Percentiles rank a stretch among this genome's conserved stretches.
These are phyloP conservation scores for Austroboletus rostrupii DNA, from an alignment of 1,284 basidiomycete species.

Conservation along the genomic window DNA sequence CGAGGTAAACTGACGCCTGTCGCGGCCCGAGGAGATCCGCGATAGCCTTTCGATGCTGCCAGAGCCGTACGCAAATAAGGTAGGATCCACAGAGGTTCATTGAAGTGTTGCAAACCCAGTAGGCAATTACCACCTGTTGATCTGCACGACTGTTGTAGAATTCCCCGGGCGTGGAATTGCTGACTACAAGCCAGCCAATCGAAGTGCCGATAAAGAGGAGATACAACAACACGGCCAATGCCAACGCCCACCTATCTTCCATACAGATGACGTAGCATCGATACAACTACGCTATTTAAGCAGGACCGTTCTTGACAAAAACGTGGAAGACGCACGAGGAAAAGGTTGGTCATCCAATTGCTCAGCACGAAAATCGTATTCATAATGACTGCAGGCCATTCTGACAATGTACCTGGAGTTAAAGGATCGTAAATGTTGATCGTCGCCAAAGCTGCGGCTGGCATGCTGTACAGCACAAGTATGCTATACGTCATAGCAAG, in stretches of 20 bases:
- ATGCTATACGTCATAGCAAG: slow-evolving; percentile 21
- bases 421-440: slow-evolving; percentile 15
- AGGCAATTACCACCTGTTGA: slow-evolving; percentile 12
- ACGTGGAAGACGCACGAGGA: slow-evolving; percentile 9
- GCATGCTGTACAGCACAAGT: slow-evolving; percentile 12
- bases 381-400: slow-evolving; percentile 15
- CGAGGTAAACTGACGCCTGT: slow-evolving; percentile 17
- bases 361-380: slow-evolving; percentile 19
- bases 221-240: slow-evolving; percentile 11
- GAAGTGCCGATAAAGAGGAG: slow-evolving; percentile 15
- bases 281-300: background rate
- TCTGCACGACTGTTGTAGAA: slow-evolving; percentile 10
- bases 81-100: slow-evolving; percentile 15
- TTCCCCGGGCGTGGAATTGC: background rate
- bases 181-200: slow-evolving; percentile 12
- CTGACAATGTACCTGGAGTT: slow-evolving; percentile 9
- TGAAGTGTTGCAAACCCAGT: slow-evolving; percentile 13
- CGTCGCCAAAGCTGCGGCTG: slow-evolving; percentile 13
- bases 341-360: slow-evolving; percentile 19
- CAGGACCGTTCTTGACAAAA: background rate
- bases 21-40: slow-evolving; percentile 4
- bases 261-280: slow-evolving; percentile 19
- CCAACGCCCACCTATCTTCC: slow-evolving; percentile 3
- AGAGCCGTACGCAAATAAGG: slow-evolving; percentile 16
- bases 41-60: slow-evolving; percentile 13